Evolutionary conservation across 2,329 filamentous ascomycete species (phyloP), one percentile per base, ranked within the genome.

Genomic region (Talaromyces verruculosus): DNA sequence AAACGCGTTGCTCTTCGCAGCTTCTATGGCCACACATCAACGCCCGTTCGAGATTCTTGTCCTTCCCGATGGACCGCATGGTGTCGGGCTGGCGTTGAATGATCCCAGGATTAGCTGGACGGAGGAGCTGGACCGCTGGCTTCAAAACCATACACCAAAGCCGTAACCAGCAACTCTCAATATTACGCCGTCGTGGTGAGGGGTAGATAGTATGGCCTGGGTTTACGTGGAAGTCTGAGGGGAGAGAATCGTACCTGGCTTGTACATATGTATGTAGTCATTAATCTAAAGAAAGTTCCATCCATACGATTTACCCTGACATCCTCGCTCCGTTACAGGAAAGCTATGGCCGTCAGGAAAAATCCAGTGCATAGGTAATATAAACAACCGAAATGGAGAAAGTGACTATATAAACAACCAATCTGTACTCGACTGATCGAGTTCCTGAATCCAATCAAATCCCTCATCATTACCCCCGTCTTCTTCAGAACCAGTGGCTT

Each of bases 391-490:
- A 25, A 28, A 35, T 33, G 11, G 33, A 37, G 33, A 57, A 22
- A 28, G 47, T n/a, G 30, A 67, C 74, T 67, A 80, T 65, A 80
- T 79, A 66, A 80, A 79, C 11, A 80, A 58, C 78, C 78, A 80
- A 66, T 79, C 78, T 10, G 77, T 71, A n/a, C 73, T 68, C 8
- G 76, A 79, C 67, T 75, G 71, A 69, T 78, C 78, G 61, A 80
- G 63, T 65, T 79, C 76, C 65, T 78, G 75, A 28, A 79, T 73
- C 78, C 78, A 80, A 67, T 80, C 76, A 45, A 79, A 79, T 17
- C 74, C 71, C 41, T 72, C 68, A 65, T 77, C 73, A 63, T 73
- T 65, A 5, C n/a, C 43, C 30, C 58, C 28, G 37, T 25, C 58
- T 11, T 19, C 55, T 4, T 28, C 39, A 39, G 4, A 15, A 22